phyloP scores from a whole-genome alignment of 2,329 filamentous ascomycete species.

The Aspergillus ustus region DNA sequence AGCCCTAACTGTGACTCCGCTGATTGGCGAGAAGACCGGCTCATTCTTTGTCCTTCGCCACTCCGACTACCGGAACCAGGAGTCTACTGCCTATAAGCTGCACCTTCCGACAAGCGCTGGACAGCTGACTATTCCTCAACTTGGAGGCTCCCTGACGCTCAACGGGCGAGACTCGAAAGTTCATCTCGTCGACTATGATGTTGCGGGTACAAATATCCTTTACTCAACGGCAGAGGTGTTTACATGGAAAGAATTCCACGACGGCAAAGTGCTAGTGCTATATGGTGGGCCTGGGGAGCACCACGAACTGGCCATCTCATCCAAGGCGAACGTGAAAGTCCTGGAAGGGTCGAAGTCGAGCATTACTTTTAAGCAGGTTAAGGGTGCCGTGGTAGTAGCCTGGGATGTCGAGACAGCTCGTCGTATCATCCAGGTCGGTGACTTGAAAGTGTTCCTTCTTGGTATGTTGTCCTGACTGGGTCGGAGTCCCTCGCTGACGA shows the following conservation, averaged over 20 bases:
- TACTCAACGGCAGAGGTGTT: slow-evolving; percentile 53
- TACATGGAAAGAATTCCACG: slow-evolving; percentile 62
- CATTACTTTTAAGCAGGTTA: slow-evolving; percentile 35
- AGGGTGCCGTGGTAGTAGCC: slow-evolving; percentile 43
- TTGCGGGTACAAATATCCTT: slow-evolving; percentile 45
- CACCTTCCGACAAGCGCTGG: slow-evolving; percentile 55
- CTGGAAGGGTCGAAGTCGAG: slow-evolving; percentile 39
- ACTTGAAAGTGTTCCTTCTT: slow-evolving; percentile 60
- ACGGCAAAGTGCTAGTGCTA: slow-evolving; percentile 55
- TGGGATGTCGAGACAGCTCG: slow-evolving; percentile 61
- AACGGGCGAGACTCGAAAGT: slow-evolving; percentile 51
- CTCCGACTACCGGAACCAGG: slow-evolving; percentile 63
- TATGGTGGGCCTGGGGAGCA: slow-evolving; percentile 47
- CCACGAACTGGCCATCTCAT: slow-evolving; percentile 47
- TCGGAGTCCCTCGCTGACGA: slow-evolving; percentile 16
- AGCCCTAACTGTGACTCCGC: slow-evolving; percentile 64
- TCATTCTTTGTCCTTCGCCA: slow-evolving; percentile 70
- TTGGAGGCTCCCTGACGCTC: slow-evolving; percentile 43
- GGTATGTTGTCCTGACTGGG: slow-evolving; percentile 40
- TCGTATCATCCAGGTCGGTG: slow-evolving; percentile 43
- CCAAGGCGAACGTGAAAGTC: slow-evolving; percentile 31
- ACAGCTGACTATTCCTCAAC: slow-evolving; percentile 45
- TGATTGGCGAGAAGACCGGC: slow-evolving; percentile 59
- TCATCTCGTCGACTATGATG: slow-evolving; percentile 48
- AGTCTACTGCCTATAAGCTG: slow-evolving; percentile 65